phyloP scores from a whole-genome alignment of 108 stramenopile species.

The Craspedostauros australis region DNA sequence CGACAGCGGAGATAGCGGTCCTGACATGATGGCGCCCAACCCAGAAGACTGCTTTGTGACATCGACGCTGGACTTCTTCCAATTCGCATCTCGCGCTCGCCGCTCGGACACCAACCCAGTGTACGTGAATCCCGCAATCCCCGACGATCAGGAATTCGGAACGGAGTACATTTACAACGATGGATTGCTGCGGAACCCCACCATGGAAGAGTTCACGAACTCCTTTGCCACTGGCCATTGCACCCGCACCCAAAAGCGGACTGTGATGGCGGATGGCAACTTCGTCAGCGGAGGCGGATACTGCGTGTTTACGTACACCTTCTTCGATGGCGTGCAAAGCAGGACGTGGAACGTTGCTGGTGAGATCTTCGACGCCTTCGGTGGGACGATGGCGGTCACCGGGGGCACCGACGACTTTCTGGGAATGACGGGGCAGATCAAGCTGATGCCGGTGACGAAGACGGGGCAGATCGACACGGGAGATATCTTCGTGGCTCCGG shows the following conservation, averaged over 20 bases:
- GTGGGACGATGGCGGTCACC: not conserved
- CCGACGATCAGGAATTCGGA: slow-evolving; percentile 11
- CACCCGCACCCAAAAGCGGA: slow-evolving; percentile 12
- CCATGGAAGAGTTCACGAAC: slow-evolving; percentile 5
- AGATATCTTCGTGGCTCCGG: too few relatives aligned
- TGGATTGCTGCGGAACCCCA: slow-evolving; percentile 3
- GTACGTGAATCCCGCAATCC: slow-evolving; percentile 4
- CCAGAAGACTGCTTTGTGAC: too few relatives aligned
- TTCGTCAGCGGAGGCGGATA: too few relatives aligned
- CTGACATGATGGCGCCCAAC: too few relatives aligned
- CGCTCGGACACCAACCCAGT: too few relatives aligned
- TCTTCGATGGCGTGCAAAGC: too few relatives aligned
- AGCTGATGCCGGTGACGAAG: not conserved
- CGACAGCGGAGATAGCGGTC: too few relatives aligned
- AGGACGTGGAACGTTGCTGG: not conserved
- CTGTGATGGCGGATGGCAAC: too few relatives aligned
- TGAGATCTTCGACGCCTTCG: not conserved
- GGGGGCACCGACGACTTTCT: not conserved
- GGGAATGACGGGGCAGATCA: not conserved
- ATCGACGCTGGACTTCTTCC: too few relatives aligned
- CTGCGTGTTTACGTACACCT: too few relatives aligned
- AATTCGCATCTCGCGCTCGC: too few relatives aligned
- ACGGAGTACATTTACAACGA: slow-evolving; percentile 22
- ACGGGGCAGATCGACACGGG: too few relatives aligned
- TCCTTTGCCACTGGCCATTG: slow-evolving; percentile 11